phyloP scores from a whole-genome alignment of 768 basidiomycete genomes.

The Lentinula edodes region DNA sequence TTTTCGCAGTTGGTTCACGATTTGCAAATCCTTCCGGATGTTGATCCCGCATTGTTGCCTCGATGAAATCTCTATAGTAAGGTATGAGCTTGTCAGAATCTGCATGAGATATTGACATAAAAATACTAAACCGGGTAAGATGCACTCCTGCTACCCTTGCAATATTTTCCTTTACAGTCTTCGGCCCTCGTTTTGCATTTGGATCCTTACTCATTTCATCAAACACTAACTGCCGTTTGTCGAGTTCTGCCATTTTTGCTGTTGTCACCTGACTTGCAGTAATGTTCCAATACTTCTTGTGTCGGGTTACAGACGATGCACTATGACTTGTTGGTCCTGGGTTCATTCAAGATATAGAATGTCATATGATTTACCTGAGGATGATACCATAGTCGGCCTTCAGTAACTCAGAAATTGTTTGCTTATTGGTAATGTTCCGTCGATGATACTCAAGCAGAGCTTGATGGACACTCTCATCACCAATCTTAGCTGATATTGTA shows the following conservation, averaged over 20 bases:
- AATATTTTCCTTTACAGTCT: conserved; percentile 22
- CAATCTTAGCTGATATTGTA: too few relatives aligned
- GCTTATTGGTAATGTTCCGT: conserved; percentile 19
- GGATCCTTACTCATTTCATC: conserved; percentile 30
- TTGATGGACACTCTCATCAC: background rate
- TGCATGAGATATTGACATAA: too few relatives aligned
- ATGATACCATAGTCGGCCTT: conserved; percentile 20
- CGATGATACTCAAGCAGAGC: conserved; percentile 19
- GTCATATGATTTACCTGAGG: conserved; percentile 19
- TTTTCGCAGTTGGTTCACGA: conserved; percentile 21
- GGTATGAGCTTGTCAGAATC: too few relatives aligned
- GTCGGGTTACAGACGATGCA: conserved; percentile 22
- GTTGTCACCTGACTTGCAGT: conserved; percentile 25
- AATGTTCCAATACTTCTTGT: conserved; percentile 18
- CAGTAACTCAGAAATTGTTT: conserved; percentile 19
- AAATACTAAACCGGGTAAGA: conserved; percentile 19
- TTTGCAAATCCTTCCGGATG: conserved; percentile 18
- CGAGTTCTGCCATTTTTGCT: conserved; percentile 16
- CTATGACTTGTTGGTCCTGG: conserved; percentile 7
- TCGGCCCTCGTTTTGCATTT: conserved; percentile 19
- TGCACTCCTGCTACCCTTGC: conserved; percentile 24
- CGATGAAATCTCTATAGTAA: conserved; percentile 10
- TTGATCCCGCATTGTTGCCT: conserved; percentile 15
- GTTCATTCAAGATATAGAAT: background rate
- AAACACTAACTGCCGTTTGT: conserved; percentile 26